phyloP scores from a whole-genome alignment of 2,329 filamentous ascomycete genomes.

The Alternaria sp. region DNA sequence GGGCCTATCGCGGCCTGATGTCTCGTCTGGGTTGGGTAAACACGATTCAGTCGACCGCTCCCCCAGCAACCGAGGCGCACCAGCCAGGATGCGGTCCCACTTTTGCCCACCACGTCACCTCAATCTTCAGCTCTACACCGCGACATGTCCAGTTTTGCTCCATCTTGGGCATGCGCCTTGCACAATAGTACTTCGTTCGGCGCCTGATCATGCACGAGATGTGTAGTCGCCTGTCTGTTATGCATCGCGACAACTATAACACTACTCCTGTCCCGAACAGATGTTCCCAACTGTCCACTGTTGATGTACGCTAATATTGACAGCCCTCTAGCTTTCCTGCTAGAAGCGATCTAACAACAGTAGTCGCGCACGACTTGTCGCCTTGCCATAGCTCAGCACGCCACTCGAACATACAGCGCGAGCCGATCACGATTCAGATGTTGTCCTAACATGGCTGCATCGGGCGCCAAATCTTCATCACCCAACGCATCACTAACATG shows the following conservation, averaged over 20 bases:
- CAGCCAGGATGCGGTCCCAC: conserved; percentile 16
- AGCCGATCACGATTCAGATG: background rate
- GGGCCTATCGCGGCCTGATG: conserved; percentile 25
- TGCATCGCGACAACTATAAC: conserved; percentile 1
- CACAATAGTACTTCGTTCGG: background rate
- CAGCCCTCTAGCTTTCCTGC: background rate
- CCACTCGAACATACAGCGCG: background rate
- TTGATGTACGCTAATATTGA: background rate
- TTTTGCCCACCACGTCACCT: conserved; percentile 28
- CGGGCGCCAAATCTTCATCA: background rate
- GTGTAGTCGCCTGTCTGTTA: background rate
- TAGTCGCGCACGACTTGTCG: conserved; percentile 2
- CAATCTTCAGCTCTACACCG: conserved; percentile 14
- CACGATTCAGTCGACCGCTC: conserved; percentile 28
- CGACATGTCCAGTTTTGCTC: background rate
- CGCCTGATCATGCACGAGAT: background rate
- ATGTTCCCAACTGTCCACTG: background rate
- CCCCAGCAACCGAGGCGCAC: conserved; percentile 28
- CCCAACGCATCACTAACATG: background rate
- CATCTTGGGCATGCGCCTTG: conserved; percentile 1
- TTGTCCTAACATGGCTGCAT: background rate
- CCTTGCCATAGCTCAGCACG: background rate
- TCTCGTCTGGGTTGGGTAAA: conserved; percentile 27
- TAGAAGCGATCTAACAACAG: background rate
- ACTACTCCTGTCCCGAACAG: background rate